Evolutionary conservation across 2,329 filamentous ascomycete species (phyloP), one percentile per base, ranked within the genome.

Genomic region (Chalara sp.): DNA sequence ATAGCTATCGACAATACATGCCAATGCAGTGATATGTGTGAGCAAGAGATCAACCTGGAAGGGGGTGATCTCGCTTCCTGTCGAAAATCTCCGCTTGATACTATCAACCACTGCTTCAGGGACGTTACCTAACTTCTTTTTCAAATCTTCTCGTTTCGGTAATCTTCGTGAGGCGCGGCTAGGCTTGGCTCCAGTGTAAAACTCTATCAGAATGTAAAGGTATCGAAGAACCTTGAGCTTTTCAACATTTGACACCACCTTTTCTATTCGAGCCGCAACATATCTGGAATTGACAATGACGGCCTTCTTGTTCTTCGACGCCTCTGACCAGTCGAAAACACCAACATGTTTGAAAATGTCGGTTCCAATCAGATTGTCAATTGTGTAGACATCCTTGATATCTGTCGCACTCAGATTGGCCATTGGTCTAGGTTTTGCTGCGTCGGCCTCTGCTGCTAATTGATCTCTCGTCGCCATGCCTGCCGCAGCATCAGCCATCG

Each of bases 281-380:
- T 79, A 91, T 53, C 76, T 76, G 37, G 81, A 86, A 41, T 67
- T 70, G 33, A 83, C 70, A 44, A 76, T 65, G 37, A 87, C 73
- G 48, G 75, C 72, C 58, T 83, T 73, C 32, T 76, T 75, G 29
- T 76, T 75, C 59, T 77, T 76, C n/a, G 78, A 74, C 45, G 78
- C 76, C 52, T 89, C 80, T 56, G 86, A 76, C 88, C 88, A 93
- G 58, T 89, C 83, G 62, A 81, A 80, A 52, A 91, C 77, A 8
- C 83, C 80, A 6, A 93, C 74, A 10, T 80, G 70, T 47, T 80
- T 79, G 65, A 90, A 76, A 29, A 86, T 78, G 37, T 87, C 83
- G 28, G 71, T 68, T 1, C 86, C 85, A 48, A 93, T 81, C 37
- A 93, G 72, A 6, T 72, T 72, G 32, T 81, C 75, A 12, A 82